Conservation (phyloP, 2,329 filamentous ascomycete species). For the Paecilomyces fulvus region DNA sequence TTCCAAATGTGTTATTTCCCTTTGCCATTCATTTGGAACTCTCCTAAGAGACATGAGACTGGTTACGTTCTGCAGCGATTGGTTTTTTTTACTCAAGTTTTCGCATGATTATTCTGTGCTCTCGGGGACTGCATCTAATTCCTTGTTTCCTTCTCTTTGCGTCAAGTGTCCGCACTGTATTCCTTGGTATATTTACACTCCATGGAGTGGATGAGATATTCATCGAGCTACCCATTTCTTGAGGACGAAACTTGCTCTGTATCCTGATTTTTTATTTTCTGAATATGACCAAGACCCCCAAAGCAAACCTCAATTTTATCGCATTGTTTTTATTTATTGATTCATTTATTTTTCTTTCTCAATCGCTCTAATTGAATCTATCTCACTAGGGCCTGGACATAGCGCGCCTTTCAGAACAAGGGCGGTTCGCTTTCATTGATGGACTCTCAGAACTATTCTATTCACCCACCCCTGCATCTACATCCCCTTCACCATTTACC, state of each 20-base stretch:
- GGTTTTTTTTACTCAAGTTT: neutral
- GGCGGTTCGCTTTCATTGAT: conserved; percentile 65
- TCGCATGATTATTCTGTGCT: neutral
- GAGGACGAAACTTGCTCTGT: no score
- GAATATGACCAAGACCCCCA: no score
- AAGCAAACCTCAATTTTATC: no score
- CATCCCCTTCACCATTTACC: conserved; percentile 8
- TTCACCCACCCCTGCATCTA: conserved; percentile 7
- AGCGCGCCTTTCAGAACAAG: conserved; percentile 47
- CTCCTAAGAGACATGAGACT: neutral
- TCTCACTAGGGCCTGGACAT: conserved; percentile 60
- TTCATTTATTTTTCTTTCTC: neutral
- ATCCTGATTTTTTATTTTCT: no score
- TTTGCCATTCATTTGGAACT: neutral
- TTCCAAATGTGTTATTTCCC: no score
- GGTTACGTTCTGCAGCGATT: neutral
- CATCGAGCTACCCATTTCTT: no score
- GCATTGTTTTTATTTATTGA: no score
- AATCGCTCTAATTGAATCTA: conserved; percentile 3
- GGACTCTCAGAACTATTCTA: conserved; percentile 56
- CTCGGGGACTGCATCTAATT: no score
- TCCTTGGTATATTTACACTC: neutral
- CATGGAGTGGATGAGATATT: no score
- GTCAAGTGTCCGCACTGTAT: no score
- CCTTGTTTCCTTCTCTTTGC: no score